Conservation (phyloP, 495 filamentous ascomycete genomes). For the Letharia lupina region DNA sequence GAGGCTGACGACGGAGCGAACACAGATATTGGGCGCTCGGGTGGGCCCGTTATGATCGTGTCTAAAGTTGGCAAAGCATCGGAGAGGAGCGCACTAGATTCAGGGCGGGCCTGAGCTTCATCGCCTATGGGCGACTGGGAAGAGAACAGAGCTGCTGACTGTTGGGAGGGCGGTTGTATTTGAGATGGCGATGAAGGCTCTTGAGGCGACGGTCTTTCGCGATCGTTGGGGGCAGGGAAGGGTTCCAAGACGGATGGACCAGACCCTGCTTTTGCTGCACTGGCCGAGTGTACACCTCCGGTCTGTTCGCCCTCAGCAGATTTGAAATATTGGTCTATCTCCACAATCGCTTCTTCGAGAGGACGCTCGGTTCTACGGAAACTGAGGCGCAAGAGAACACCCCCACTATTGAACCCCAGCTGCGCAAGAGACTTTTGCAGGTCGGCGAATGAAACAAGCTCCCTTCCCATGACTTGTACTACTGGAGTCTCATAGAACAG, state of each 20-base stretch:
- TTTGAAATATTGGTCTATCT: conserved; percentile 67
- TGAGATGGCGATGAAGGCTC: conserved; percentile 1
- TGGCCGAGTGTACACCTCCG: conserved; percentile 10
- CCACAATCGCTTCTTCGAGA: conserved; percentile 72
- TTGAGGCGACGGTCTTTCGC: background rate
- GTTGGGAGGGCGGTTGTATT: background rate
- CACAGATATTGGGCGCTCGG: conserved; percentile 53
- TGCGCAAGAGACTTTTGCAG: conserved; percentile 83
- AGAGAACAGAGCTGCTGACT: background rate
- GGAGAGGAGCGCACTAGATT: conserved; percentile 12
- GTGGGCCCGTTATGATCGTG: conserved; percentile 24
- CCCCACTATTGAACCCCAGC: conserved; percentile 76
- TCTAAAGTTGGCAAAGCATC: conserved; percentile 10
- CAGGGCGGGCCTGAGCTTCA: background rate
- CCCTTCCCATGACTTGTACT: conserved; percentile 70
- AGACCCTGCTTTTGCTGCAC: conserved; percentile 6
- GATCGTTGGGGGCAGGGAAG: background rate
- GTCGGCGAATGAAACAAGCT: conserved; percentile 65
- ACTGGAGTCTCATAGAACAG: conserved; percentile 80
- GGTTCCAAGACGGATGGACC: conserved; percentile 6
- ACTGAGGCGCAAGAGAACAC: conserved; percentile 62
- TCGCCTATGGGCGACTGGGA: background rate
- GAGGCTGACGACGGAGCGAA: conserved; percentile 63
- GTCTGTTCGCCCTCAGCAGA: conserved; percentile 32
- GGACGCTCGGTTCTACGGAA: conserved; percentile 70